Conservation (phyloP, 1,284 basidiomycete genomes). For the Cryptococcus amylolentus region DNA sequence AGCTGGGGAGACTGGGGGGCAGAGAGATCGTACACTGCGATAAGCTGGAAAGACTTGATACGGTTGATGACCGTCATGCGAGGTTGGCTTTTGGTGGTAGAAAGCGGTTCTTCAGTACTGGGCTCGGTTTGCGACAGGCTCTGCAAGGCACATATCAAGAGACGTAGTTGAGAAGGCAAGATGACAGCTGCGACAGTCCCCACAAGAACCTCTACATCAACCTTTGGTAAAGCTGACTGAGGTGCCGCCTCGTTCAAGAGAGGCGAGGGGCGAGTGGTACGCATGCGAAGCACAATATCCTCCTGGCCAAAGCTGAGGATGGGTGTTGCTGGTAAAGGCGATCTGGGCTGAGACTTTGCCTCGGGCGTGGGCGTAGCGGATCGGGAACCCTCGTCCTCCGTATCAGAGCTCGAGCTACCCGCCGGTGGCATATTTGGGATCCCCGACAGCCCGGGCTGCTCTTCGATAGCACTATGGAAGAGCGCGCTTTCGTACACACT, state of each 20-base stretch:
- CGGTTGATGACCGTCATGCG: slow-evolving; percentile 20
- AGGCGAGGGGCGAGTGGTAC: slow-evolving; percentile 12
- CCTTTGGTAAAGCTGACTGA: slow-evolving; percentile 7
- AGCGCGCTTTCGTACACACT: slow-evolving; percentile 39
- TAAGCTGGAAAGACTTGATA: slow-evolving; percentile 29
- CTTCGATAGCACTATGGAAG: slow-evolving; percentile 27
- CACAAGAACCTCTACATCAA: slow-evolving; percentile 24
- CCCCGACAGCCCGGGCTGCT: slow-evolving; percentile 5
- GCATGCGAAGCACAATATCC: slow-evolving; percentile 38
- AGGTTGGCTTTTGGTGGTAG: slow-evolving; percentile 8
- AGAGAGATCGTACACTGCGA: slow-evolving; percentile 33
- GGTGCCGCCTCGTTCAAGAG: not conserved
- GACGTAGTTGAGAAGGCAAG: slow-evolving; percentile 25
- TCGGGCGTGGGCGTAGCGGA: slow-evolving; percentile 29
- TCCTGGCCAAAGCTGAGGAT: slow-evolving; percentile 42
- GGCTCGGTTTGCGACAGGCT: not conserved
- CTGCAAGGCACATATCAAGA: slow-evolving; percentile 27
- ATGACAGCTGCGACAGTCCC: slow-evolving; percentile 29
- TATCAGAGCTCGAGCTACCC: not conserved
- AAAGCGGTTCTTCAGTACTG: not conserved
- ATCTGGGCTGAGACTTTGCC: slow-evolving; percentile 1
- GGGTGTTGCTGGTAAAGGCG: slow-evolving; percentile 4
- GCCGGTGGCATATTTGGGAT: not conserved
- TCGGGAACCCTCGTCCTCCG: slow-evolving; percentile 3
- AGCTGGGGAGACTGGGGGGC: not conserved